Base-by-base conservation (phyloP, 371 early-diverging fungal genomes). In the Quaeritorhiza haematococci region DNA sequence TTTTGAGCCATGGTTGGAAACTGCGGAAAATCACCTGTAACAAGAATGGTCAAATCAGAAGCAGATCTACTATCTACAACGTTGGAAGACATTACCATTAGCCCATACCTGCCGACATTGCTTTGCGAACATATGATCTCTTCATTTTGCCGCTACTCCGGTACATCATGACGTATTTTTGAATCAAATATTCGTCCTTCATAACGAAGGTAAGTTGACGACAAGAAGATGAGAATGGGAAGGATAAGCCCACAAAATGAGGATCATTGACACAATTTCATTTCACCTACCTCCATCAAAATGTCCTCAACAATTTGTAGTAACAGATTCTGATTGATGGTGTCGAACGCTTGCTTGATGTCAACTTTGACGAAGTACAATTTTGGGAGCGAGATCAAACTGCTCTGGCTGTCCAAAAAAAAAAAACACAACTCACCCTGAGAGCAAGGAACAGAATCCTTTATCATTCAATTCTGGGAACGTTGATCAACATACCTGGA, bases 301-400 rank as follows among this genome's bases (percentile, higher is more conserved):
- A 78, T 61, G 7, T 64, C 56, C n/a, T 75, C 55, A 17, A 93
- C 43, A 23, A 86, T 69, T 0, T 73, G 55, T 30, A 92, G 41
- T 7, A 94, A 64, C 52, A 72, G 74, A 15, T 62, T 67, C 56
- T 89, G 91, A 15, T 86, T 74, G 47, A 94, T 88, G 2, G 84
- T 80, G 56, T 94, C 95, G 67, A 85, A 94, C 24, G 88, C 85
- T 30, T 67, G 68, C 27, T 69, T 67, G 28, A 93, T 82, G 62
- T 94, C 95, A 13, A 90, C 77, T 59, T 94, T 94, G 51, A 84
- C 88, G 68, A 92, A 84, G 49, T 84, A 94, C 10, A 91, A 57
- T 41, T 53, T 49, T 15, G 59, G 49, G 5, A 55, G 46, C n/a
- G 52, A 49, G 28, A 29, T 23, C 56, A 58, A 46, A 23, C 23